phyloP scores from a whole-genome alignment of 176 grass and related monocot species.

The Triticum monococcum region DNA sequence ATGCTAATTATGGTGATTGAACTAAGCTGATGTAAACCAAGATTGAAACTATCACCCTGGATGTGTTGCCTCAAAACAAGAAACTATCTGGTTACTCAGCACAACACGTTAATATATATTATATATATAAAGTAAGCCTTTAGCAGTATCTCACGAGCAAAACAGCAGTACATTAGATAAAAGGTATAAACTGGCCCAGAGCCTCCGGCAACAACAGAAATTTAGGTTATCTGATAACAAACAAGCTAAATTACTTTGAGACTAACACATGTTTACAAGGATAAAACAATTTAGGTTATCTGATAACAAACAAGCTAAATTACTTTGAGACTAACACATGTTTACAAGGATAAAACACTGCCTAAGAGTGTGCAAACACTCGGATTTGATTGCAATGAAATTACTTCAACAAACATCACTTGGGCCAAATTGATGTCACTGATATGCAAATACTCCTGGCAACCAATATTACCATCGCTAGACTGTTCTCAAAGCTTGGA shows the following conservation, averaged over 20 bases:
- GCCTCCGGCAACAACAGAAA: not conserved
- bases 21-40: not conserved
- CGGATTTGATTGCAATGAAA: not conserved
- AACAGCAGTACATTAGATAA: not conserved
- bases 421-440: not conserved
- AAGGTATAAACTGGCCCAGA: not conserved
- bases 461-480: conserved; percentile 69
- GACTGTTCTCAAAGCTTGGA: conserved; percentile 89
- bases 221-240: not conserved
- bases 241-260: not conserved
- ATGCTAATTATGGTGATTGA: not conserved
- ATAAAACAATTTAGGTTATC: not conserved
- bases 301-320: not conserved
- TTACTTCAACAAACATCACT: not conserved
- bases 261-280: not conserved
- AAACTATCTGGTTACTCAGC: not conserved
- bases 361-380: not conserved
- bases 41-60: not conserved
- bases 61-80: not conserved
- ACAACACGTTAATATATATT: not conserved
- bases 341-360: not conserved
- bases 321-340: not conserved
- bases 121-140: not conserved
- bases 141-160: not conserved
- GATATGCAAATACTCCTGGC: conserved; percentile 1